Evolutionary conservation across 306 rosid species (phyloP).

Genomic region (Vachellia collinsii): DNA sequence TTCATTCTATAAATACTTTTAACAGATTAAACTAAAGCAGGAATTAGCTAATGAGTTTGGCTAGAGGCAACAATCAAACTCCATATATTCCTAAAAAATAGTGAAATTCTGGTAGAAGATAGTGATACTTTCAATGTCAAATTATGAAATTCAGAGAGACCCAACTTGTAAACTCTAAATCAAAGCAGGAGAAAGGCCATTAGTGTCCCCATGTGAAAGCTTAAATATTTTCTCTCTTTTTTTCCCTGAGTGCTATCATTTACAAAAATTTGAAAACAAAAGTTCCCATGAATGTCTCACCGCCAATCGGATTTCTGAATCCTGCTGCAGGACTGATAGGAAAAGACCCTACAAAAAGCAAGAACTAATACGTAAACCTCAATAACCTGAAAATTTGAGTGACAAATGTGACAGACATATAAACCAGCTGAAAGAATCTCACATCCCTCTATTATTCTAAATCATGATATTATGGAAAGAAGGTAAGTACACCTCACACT

Average conservation of each 20-base stretch:
- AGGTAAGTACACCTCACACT: background rate
- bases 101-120: background rate
- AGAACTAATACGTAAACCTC: slow-evolving; percentile 32
- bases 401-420: slow-evolving; percentile 2
- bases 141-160: slow-evolving; percentile 27
- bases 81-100: background rate
- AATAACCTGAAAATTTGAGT: slow-evolving; percentile 4
- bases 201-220: slow-evolving; percentile 2
- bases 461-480: background rate
- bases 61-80: background rate
- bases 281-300: slow-evolving; percentile 54
- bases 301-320: slow-evolving; percentile 77
- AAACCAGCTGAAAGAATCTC: slow-evolving; percentile 23
- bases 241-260: background rate
- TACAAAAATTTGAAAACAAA: slow-evolving; percentile 16
- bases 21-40: slow-evolving; percentile 8
- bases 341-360: slow-evolving; percentile 77
- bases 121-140: slow-evolving; percentile 2
- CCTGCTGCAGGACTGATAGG: slow-evolving; percentile 76
- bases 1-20: slow-evolving; percentile 1
- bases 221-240: background rate
- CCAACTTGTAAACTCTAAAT: slow-evolving; percentile 14
- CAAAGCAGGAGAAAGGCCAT: slow-evolving; percentile 10
- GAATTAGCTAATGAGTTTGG: background rate
- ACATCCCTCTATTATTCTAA: background rate